Evolutionary conservation across 2,329 filamentous ascomycete genomes (phyloP).

Genomic region (Helicocarpus griseus): DNA sequence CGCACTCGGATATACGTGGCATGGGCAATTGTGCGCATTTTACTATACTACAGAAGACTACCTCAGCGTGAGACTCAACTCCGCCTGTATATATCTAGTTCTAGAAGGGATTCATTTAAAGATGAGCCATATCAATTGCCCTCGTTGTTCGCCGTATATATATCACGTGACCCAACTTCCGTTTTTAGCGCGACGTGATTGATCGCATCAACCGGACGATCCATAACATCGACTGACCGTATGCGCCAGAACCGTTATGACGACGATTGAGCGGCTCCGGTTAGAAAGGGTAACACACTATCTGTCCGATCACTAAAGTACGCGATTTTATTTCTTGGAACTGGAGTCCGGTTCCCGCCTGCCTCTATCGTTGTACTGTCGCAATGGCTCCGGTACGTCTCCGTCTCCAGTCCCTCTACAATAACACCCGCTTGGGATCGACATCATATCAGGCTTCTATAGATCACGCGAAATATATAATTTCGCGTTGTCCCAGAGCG

Average conservation of each 20-base stretch:
- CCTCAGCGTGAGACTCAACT: too few relatives aligned
- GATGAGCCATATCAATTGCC: too few relatives aligned
- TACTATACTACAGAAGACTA: too few relatives aligned
- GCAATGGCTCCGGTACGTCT: neutral
- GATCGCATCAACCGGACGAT: neutral
- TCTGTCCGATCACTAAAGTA: neutral
- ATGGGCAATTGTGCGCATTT: too few relatives aligned
- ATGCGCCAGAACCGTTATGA: neutral
- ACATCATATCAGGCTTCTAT: neutral
- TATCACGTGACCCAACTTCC: neutral
- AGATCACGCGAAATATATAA: neutral
- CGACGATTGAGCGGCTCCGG: neutral
- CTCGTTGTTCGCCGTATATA: neutral
- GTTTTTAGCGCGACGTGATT: neutral
- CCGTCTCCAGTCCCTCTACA: neutral
- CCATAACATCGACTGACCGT: neutral
- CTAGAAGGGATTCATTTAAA: too few relatives aligned
- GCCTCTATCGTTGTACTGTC: neutral
- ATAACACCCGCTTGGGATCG: neutral
- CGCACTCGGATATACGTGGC: neutral
- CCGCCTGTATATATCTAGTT: too few relatives aligned
- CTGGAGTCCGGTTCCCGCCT: neutral
- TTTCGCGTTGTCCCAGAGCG: neutral
- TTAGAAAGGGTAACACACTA: neutral
- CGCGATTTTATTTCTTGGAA: neutral